phyloP scores from a whole-genome alignment of 1,284 basidiomycete species.

The Polyporus tsugae region DNA sequence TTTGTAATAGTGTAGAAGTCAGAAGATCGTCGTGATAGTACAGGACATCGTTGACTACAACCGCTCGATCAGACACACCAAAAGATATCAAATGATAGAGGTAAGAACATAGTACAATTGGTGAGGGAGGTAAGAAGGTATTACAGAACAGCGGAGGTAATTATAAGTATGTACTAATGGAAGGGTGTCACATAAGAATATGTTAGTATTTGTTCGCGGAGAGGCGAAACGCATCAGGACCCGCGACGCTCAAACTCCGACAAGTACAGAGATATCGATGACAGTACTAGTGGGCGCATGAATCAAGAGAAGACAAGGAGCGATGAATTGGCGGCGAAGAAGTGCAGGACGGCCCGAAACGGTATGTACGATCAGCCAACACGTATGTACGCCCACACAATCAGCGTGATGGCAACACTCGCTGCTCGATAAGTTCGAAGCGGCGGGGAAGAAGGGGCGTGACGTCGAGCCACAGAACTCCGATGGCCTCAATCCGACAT shows the following conservation, averaged over 20 bases:
- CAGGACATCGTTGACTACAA: neutral
- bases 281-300: neutral
- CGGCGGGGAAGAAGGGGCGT: neutral
- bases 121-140: neutral
- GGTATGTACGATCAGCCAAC: neutral
- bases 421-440: neutral
- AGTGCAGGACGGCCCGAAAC: neutral
- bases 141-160: neutral
- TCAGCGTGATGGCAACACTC: neutral
- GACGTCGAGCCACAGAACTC: neutral
- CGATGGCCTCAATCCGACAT: conserved; percentile 29
- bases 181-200: too few species aligned
- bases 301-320: neutral
- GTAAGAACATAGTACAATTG: neutral
- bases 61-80: neutral
- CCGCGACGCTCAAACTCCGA: neutral
- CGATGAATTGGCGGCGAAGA: neutral
- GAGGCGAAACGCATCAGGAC: neutral
- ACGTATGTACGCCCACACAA: neutral
- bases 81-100: neutral
- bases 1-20: neutral
- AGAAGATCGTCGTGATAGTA: neutral
- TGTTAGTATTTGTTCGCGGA: neutral
- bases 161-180: too few species aligned
- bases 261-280: neutral